Percentiles rank a stretch among this genome's conserved stretches.
Evolutionary conservation across 192 early-diverging fungal genomes (phyloP).

Genomic region (Anaeromyces robustus): DNA sequence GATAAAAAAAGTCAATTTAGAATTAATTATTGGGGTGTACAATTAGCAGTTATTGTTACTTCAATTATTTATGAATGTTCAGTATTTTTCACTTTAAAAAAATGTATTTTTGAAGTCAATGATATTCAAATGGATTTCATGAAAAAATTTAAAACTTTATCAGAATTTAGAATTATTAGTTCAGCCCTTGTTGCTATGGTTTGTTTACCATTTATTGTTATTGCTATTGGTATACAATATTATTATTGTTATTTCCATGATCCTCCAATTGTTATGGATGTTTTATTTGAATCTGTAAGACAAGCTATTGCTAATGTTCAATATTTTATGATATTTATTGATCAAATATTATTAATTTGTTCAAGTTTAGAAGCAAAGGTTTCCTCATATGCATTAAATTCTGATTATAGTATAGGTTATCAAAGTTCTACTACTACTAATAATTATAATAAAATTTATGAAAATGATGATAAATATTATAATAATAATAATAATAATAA

Average conservation of each 20-base stretch:
- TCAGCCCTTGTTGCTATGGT: neutral
- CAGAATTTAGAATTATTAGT: neutral
- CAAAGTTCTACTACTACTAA: no score
- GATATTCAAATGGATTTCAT: neutral
- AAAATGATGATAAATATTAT: no score
- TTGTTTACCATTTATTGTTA: neutral
- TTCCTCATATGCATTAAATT: no score
- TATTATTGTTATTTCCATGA: neutral
- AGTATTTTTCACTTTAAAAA: neutral
- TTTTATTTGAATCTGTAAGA: neutral
- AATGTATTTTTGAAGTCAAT: neutral
- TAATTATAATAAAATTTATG: no score
- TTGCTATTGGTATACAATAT: neutral
- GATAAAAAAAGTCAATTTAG: neutral
- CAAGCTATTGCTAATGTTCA: neutral
- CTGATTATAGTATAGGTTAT: no score
- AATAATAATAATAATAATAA: no score
- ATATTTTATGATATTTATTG: neutral
- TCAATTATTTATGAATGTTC: neutral
- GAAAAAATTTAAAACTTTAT: neutral
- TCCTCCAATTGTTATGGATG: neutral
- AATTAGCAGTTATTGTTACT: no score
- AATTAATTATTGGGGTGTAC: no score
- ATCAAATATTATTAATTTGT: neutral
- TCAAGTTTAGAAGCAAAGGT: no score